Evolutionary conservation across 306 rosid species (phyloP).

Genomic region (Arachis stenosperma): DNA sequence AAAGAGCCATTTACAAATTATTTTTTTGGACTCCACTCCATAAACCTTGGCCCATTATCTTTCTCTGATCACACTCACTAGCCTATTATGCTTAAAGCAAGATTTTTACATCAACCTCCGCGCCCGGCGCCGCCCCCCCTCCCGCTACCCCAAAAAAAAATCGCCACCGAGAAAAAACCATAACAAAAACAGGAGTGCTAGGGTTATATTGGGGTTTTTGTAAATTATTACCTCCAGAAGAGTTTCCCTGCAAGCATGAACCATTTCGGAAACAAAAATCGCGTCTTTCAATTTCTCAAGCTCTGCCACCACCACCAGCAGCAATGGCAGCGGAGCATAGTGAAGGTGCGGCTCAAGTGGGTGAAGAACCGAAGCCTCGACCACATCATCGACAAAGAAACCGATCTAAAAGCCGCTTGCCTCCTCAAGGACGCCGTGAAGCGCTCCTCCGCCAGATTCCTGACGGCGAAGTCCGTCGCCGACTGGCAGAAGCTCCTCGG

Average conservation of each 20-base stretch:
- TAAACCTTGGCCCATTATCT: no score
- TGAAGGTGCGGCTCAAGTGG: conserved; percentile 88
- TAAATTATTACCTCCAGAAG: background rate
- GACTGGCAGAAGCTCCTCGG: conserved; percentile 93
- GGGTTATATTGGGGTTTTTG: background rate
- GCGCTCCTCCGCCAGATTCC: conserved; percentile 79
- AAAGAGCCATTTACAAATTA: no score
- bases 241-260: conserved; percentile 10
- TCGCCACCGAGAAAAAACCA: background rate
- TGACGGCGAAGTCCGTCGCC: conserved; percentile 69
- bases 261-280: conserved; percentile 23
- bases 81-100: no score
- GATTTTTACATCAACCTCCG: no score
- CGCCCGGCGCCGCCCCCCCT: background rate
- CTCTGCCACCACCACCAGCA: conserved; percentile 5
- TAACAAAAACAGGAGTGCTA: no score
- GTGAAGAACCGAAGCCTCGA: conserved; percentile 81
- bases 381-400: conserved; percentile 84
- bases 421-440: conserved; percentile 88
- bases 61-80: no score
- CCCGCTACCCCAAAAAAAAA: background rate
- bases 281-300: conserved; percentile 36
- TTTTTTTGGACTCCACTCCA: no score
- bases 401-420: conserved; percentile 82
- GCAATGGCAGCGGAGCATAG: conserved; percentile 74